phyloP scores from a whole-genome alignment of 257 asterid genomes.

The Ehretia macrophylla region DNA sequence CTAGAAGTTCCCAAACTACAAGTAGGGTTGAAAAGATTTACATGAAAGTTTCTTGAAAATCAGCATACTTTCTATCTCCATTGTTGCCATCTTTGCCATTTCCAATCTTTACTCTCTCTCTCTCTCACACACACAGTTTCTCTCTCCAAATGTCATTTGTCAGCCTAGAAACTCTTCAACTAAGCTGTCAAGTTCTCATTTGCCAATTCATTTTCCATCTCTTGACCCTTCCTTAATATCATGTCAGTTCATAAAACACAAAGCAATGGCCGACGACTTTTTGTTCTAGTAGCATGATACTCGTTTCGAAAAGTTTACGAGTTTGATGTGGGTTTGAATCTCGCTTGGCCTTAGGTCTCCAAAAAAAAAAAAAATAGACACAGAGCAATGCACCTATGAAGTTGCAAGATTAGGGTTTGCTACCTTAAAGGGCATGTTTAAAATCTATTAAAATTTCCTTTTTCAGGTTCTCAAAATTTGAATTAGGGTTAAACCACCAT shows the following conservation, averaged over 20 bases:
- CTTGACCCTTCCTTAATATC: slow-evolving; percentile 43
- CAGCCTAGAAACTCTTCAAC: slow-evolving; percentile 34
- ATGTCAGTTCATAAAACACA: slow-evolving; percentile 30
- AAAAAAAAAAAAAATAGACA: not conserved
- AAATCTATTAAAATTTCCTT: slow-evolving; percentile 19
- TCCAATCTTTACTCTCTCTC: slow-evolving; percentile 6
- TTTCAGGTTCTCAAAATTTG: slow-evolving; percentile 18
- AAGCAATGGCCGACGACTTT: too few species aligned
- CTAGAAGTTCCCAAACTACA: too few species aligned
- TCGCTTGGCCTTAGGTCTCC: too few species aligned
- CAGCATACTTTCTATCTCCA: slow-evolving; percentile 11
- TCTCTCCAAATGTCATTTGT: slow-evolving; percentile 42
- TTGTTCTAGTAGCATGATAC: too few species aligned
- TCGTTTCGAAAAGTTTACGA: too few species aligned
- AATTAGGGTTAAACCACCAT: slow-evolving; percentile 15
- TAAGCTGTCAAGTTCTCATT: slow-evolving; percentile 49
- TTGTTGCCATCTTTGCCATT: slow-evolving; percentile 11
- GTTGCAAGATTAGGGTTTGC: slow-evolving; percentile 50
- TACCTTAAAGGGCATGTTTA: slow-evolving; percentile 20
- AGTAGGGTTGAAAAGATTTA: slow-evolving; percentile 22
- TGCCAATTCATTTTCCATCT: slow-evolving; percentile 22
- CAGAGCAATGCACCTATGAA: slow-evolving; percentile 31
- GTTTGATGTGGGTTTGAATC: too few species aligned
- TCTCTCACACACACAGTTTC: slow-evolving; percentile 24
- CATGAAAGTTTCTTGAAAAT: slow-evolving; percentile 10